A percentile compares a stretch with the other conserved stretches of the same genome.
Conservation (phyloP, 2,329 filamentous ascomycete genomes). For the Pseudogymnoascus sp. region DNA sequence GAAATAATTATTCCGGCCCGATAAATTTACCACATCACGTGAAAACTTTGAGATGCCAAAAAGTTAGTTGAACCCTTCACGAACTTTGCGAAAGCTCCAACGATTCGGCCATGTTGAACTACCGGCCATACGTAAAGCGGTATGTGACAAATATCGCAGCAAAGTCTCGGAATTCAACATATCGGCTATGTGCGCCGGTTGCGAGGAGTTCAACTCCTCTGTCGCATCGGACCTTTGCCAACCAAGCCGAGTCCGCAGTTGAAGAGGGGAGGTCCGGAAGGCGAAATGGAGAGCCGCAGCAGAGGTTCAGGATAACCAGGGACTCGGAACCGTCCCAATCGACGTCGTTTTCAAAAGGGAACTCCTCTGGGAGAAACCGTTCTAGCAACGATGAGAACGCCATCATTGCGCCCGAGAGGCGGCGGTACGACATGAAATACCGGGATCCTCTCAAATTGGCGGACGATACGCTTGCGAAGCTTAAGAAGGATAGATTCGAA, state of each 20-base stretch:
- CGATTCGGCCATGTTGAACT: slow-evolving; percentile 7
- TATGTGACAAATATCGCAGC: neutral
- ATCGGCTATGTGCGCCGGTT: neutral
- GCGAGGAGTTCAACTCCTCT: neutral
- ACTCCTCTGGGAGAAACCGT: neutral
- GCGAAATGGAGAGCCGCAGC: neutral
- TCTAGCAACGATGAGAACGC: neutral
- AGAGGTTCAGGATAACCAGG: neutral
- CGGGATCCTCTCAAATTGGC: slow-evolving; percentile 66
- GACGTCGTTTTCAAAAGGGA: neutral
- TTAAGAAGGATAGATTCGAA: slow-evolving; percentile 53
- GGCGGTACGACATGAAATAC: neutral
- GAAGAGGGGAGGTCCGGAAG: neutral
- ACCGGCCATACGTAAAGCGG: slow-evolving; percentile 4
- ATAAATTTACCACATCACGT: slow-evolving; percentile 4
- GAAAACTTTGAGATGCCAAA: slow-evolving; percentile 2
- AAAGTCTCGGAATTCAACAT: neutral
- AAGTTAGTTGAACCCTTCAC: slow-evolving; percentile 1
- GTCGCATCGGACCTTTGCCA: slow-evolving; percentile 2
- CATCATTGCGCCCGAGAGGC: neutral
- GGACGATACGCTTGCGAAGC: slow-evolving; percentile 53
- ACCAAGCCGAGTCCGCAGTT: neutral
- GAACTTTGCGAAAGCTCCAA: slow-evolving; percentile 5
- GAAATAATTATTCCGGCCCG: neutral
- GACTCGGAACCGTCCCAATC: neutral